These are phyloP conservation scores for Tubosaeta sp. DNA, from an alignment of 768 basidiomycete species.

Conservation along the genomic window DNA sequence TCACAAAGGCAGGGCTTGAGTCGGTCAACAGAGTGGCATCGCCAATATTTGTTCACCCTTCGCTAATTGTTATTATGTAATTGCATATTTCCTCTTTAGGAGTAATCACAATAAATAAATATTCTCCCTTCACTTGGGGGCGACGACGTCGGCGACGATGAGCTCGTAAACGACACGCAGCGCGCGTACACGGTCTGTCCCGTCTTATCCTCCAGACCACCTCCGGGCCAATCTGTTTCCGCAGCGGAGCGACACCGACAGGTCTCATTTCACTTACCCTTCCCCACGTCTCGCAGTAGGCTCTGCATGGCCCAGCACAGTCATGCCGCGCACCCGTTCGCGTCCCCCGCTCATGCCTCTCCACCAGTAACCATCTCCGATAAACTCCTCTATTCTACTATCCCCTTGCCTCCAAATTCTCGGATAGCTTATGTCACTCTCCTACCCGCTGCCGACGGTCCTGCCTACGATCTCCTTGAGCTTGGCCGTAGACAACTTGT, in stretches of 20 bases:
- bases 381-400: slow-evolving; percentile 42
- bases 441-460: slow-evolving; percentile 26
- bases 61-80: slow-evolving; percentile 21
- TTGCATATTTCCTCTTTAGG: slow-evolving; percentile 18
- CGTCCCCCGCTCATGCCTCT: slow-evolving; percentile 11
- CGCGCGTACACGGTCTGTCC: slow-evolving; percentile 10
- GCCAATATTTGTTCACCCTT: not conserved
- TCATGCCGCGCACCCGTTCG: slow-evolving; percentile 10
- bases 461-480: slow-evolving; percentile 46
- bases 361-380: slow-evolving; percentile 35
- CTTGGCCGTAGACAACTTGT: slow-evolving; percentile 49
- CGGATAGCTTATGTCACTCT: slow-evolving; percentile 46
- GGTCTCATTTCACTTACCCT: slow-evolving; percentile 3
- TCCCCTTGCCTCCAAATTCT: slow-evolving; percentile 42
- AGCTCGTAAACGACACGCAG: slow-evolving; percentile 19
- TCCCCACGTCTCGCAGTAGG: not conserved
- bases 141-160: slow-evolving; percentile 23
- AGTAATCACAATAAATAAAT: slow-evolving; percentile 6
- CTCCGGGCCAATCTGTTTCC: not conserved
- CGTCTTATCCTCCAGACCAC: not conserved
- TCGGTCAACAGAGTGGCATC: slow-evolving; percentile 5
- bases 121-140: slow-evolving; percentile 2
- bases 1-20: slow-evolving; percentile 16
- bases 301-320: slow-evolving; percentile 28
- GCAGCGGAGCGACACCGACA: not conserved